Base-by-base conservation (phyloP, 108 stramenopile species). In the Skeletonema tropicum region DNA sequence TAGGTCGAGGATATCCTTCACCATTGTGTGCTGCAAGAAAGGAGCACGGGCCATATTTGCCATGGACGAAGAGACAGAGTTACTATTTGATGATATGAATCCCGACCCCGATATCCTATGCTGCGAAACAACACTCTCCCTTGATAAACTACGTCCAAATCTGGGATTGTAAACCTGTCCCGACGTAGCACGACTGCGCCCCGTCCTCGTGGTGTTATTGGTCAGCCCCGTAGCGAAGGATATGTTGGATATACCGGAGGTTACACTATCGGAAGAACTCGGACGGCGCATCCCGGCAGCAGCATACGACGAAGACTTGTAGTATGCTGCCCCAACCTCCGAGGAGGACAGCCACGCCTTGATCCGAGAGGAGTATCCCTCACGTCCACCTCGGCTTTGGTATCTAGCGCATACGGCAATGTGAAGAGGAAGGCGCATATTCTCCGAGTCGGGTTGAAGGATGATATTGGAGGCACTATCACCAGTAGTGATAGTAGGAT, bases 141-240 rank as follows among this genome's bases (percentile, higher is more conserved):
- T 36, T 13, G 78, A 80, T 31, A 49, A 70, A 61, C 78, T 84
- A 5, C 76, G 65, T 45, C 84, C 84, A 64, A 85, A 85, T 6
- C 79, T 57, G 7, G 84, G 75, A 77, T 85, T 81, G 75, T 77
- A 85, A 15, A 81, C 84, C 59, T 46, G 58, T 15, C 70, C 71
- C 23, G 19, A 23, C 6, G 52, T 45, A 21, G 35, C 57, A n/a
- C 66, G 25, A 32, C 57, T 62, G 21, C 52, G 52, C n/a, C 52
- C 52, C 23, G 52, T 68, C 12, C 31, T 58, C 25, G 57, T 26
- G 12, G 52, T 58, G 66, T 68, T 59, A 9, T 26, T 17, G 48
- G 31, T 55, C 14, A n/a, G 25, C 52, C 52, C 52, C 52, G 52
- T 55, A 9, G 52, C 52, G 23, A 55, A 55, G 23, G 52, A 55